A percentile compares a stretch with the other conserved stretches of the same genome.
These are phyloP conservation scores for Angophora floribunda DNA, from an alignment of 345 rosid species.

Conservation along the genomic window DNA sequence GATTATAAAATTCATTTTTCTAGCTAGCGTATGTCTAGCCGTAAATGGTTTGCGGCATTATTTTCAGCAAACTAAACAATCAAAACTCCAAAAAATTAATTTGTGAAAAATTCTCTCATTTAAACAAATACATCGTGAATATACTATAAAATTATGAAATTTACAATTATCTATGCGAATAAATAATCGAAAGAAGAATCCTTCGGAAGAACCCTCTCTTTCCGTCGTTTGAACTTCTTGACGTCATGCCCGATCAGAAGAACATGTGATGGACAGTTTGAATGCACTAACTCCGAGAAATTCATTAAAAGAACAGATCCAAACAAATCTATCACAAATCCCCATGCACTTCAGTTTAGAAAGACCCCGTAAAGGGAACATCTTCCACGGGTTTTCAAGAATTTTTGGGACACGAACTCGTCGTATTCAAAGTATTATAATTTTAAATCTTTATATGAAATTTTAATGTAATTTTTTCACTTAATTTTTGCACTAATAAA, in stretches of 20 bases:
- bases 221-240: neutral
- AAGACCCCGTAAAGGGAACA: neutral
- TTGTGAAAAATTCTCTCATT: neutral
- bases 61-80: neutral
- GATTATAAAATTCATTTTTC: neutral
- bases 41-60: neutral
- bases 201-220: neutral
- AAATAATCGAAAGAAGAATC: neutral
- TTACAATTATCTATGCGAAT: neutral
- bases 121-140: neutral
- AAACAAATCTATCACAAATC: neutral
- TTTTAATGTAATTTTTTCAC: too few relatives aligned
- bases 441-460: too few relatives aligned
- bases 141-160: neutral
- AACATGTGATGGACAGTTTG: neutral
- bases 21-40: neutral
- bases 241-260: neutral
- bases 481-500: too few relatives aligned
- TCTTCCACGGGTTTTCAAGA: neutral
- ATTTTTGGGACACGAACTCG: neutral
- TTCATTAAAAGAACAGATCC: neutral
- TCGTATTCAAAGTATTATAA: too few relatives aligned
- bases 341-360: neutral
- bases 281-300: neutral
- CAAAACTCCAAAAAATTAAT: neutral